These are phyloP conservation scores for Solanum verrucosum DNA, from an alignment of 257 asterid species.

Conservation along the genomic window DNA sequence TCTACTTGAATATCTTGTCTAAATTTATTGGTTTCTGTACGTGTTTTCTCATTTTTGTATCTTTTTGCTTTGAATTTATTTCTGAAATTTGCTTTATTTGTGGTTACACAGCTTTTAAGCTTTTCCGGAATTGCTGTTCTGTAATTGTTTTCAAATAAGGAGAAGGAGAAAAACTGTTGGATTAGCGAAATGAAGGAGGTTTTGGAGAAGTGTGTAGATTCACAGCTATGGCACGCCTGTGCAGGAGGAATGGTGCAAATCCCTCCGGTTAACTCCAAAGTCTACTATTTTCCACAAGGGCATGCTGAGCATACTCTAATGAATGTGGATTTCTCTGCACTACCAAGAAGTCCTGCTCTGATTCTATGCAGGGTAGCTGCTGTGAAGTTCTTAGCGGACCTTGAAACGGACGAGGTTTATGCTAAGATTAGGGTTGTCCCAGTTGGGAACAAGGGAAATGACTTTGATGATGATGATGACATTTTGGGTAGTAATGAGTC, in stretches of 20 bases:
- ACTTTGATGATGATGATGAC: slow-evolving; percentile 16
- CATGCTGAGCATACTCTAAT: slow-evolving; percentile 54
- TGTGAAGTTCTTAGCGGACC: slow-evolving; percentile 47
- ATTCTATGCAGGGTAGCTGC: slow-evolving; percentile 47
- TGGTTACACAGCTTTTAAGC: background rate
- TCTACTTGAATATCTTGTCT: background rate
- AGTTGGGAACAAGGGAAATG: slow-evolving; percentile 9
- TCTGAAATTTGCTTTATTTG: background rate
- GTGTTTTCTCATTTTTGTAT: background rate
- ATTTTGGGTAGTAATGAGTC: slow-evolving; percentile 12
- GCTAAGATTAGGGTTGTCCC: slow-evolving; percentile 33
- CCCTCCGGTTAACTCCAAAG: slow-evolving; percentile 42
- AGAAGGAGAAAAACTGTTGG: background rate
- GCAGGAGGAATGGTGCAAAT: slow-evolving; percentile 65
- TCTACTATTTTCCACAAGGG: slow-evolving; percentile 60
- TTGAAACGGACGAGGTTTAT: slow-evolving; percentile 44
- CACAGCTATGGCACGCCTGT: slow-evolving; percentile 73
- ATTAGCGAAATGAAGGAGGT: slow-evolving; percentile 16
- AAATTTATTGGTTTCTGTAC: background rate
- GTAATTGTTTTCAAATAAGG: background rate
- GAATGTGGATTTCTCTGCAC: slow-evolving; percentile 37
- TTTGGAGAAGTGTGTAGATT: slow-evolving; percentile 33
- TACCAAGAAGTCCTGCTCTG: slow-evolving; percentile 36
- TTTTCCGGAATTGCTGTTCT: background rate
- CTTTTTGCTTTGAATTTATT: background rate